Conservation (phyloP, 2,329 filamentous ascomycete genomes). For the Phaeosphaeriaceae sp. region DNA sequence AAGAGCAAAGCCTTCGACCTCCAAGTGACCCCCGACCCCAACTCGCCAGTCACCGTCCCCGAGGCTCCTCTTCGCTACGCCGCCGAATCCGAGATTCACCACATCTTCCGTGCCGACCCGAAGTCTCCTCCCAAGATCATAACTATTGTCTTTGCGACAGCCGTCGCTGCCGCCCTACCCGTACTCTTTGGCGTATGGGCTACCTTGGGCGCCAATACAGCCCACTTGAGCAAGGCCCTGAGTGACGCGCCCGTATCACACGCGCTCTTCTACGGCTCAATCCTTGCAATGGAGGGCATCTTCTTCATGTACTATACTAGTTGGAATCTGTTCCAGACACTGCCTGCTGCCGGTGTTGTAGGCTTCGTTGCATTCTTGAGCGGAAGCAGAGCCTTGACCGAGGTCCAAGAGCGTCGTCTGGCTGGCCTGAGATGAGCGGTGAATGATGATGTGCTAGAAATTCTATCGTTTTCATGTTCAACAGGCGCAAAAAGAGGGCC, state of each 20-base stretch:
- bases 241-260: conserved; percentile 81
- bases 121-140: conserved; percentile 82
- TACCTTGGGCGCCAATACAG: conserved; percentile 80
- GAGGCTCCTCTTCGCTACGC: conserved; percentile 82
- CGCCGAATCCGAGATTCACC: conserved; percentile 83
- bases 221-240: conserved; percentile 79
- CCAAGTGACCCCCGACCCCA: conserved; percentile 69
- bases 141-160: conserved; percentile 77
- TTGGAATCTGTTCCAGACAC: conserved; percentile 90
- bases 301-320: conserved; percentile 94
- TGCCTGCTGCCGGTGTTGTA: conserved; percentile 76
- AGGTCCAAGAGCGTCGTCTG: conserved; percentile 88
- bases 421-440: conserved; percentile 68
- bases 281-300: conserved; percentile 85
- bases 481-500: not conserved
- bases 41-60: conserved; percentile 65
- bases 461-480: not conserved
- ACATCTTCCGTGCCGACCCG: conserved; percentile 84
- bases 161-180: conserved; percentile 77
- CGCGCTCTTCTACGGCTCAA: conserved; percentile 82
- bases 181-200: conserved; percentile 78
- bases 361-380: conserved; percentile 80
- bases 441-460: not conserved
- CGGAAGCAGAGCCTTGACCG: conserved; percentile 86
- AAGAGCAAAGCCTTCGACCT: conserved; percentile 77